phyloP scores from a whole-genome alignment of 129 eudicot genomes.

The Ambrosia trifida region DNA sequence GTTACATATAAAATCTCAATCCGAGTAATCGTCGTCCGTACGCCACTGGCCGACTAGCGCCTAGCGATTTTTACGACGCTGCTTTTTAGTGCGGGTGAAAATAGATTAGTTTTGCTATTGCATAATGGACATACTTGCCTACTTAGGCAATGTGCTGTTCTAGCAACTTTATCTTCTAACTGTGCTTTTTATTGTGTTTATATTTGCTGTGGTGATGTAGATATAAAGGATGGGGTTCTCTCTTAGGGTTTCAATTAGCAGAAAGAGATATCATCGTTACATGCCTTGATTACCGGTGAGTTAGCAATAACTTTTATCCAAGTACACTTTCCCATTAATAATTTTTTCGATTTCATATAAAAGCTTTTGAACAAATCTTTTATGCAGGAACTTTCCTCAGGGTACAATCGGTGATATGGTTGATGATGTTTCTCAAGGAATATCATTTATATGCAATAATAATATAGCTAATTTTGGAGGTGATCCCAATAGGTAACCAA shows the following conservation, averaged over 20 bases:
- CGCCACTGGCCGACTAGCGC: too few relatives aligned
- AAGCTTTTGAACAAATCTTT: background rate
- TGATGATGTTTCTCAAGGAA: slow-evolving; percentile 80
- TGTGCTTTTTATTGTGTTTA: slow-evolving; percentile 4
- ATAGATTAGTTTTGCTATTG: too few relatives aligned
- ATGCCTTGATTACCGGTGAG: slow-evolving; percentile 88
- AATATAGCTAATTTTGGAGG: slow-evolving; percentile 71
- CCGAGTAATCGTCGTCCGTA: too few relatives aligned
- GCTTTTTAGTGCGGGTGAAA: too few relatives aligned
- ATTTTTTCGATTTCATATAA: background rate
- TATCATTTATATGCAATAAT: slow-evolving; percentile 69
- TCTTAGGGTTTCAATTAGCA: slow-evolving; percentile 84
- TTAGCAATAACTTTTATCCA: slow-evolving; percentile 11
- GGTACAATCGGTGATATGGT: slow-evolving; percentile 96
- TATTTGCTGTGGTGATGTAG: slow-evolving; percentile 41
- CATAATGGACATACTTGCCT: too few relatives aligned
- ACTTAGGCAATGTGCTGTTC: background rate
- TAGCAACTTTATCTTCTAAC: slow-evolving; percentile 5
- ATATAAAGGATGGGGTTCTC: slow-evolving; percentile 98
- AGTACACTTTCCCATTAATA: background rate
- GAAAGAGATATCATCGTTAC: slow-evolving; percentile 91
- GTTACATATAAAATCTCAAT: too few relatives aligned
- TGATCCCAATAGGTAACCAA: slow-evolving; percentile 72
- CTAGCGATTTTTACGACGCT: too few relatives aligned
- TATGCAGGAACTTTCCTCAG: slow-evolving; percentile 92